Conservation (phyloP, 306 rosid genomes). For the Cercis canadensis region DNA sequence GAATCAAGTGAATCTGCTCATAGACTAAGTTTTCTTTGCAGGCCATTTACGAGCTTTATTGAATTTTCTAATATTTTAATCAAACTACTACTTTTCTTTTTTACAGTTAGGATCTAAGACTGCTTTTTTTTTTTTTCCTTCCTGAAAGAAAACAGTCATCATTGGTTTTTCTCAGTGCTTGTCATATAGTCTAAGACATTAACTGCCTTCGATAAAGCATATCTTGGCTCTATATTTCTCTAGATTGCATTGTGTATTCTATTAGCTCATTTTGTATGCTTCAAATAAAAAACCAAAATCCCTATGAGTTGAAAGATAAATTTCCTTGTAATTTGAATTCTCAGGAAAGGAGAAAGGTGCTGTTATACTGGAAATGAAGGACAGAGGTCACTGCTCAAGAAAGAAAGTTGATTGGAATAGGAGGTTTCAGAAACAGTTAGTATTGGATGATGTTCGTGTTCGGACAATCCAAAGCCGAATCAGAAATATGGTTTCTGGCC, state of each 20-base stretch:
- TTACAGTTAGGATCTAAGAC: slow-evolving; percentile 43
- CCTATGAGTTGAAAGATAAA: not conserved
- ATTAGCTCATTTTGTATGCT: not conserved
- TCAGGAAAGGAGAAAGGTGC: slow-evolving; percentile 68
- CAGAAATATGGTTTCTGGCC: not conserved
- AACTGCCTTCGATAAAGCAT: slow-evolving; percentile 15
- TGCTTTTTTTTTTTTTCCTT: slow-evolving; percentile 29
- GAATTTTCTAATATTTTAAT: not conserved
- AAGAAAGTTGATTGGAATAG: slow-evolving; percentile 48
- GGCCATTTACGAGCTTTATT: slow-evolving; percentile 16
- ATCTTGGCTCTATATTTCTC: not conserved
- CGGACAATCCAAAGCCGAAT: slow-evolving; percentile 32
- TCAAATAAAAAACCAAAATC: not conserved
- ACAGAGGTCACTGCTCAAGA: slow-evolving; percentile 63
- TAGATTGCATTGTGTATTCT: not conserved
- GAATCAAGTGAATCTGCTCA: slow-evolving; percentile 54
- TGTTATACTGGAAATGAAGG: slow-evolving; percentile 72
- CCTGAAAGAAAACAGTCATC: slow-evolving; percentile 27
- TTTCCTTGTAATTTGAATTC: slow-evolving; percentile 25
- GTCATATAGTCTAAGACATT: slow-evolving; percentile 24
- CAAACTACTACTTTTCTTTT: slow-evolving; percentile 19
- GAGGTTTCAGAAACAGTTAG: slow-evolving; percentile 48
- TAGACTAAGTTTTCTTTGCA: not conserved
- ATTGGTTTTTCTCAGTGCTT: slow-evolving; percentile 17
- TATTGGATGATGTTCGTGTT: slow-evolving; percentile 41